Evolutionary conservation across 164 flowering plant genomes (phyloP).

Genomic region (Brasenia schreberi): DNA sequence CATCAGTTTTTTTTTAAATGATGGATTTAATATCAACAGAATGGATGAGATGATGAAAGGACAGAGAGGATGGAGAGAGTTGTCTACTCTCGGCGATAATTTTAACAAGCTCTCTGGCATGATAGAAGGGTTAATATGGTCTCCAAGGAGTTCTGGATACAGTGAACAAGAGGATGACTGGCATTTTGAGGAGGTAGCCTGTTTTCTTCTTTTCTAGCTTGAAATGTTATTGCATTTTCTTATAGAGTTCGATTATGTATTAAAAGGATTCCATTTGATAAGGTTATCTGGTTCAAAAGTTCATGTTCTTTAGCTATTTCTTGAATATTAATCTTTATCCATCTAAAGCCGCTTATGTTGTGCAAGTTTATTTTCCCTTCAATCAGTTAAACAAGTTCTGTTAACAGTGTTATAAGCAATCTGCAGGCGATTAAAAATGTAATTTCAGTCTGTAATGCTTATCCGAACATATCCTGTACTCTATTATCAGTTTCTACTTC

Average conservation of each 20-base stretch:
- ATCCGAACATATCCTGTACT: background rate
- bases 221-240: background rate
- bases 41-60: constrained; percentile 99
- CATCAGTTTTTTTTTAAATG: background rate
- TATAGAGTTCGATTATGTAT: background rate
- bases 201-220: background rate
- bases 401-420: too few species aligned
- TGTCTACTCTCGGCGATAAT: constrained; percentile 87
- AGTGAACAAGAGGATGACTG: constrained; percentile 65
- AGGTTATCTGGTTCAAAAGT: background rate
- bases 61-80: constrained; percentile 99
- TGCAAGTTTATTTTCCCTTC: too few species aligned
- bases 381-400: too few species aligned
- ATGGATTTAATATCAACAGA: constrained; percentile 25
- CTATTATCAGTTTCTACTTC: background rate
- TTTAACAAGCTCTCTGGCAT: constrained; percentile 89
- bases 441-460: background rate
- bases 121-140: constrained; percentile 97
- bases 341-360: background rate
- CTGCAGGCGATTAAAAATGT: too few species aligned
- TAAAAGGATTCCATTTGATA: background rate
- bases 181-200: constrained; percentile 89
- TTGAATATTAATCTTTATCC: background rate
- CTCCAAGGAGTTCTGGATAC: constrained; percentile 58
- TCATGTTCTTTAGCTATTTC: background rate